Evolutionary conservation across 2,329 filamentous ascomycete species (phyloP), one percentile per base, ranked within the genome.

Genomic region (Xylaria digitata): DNA sequence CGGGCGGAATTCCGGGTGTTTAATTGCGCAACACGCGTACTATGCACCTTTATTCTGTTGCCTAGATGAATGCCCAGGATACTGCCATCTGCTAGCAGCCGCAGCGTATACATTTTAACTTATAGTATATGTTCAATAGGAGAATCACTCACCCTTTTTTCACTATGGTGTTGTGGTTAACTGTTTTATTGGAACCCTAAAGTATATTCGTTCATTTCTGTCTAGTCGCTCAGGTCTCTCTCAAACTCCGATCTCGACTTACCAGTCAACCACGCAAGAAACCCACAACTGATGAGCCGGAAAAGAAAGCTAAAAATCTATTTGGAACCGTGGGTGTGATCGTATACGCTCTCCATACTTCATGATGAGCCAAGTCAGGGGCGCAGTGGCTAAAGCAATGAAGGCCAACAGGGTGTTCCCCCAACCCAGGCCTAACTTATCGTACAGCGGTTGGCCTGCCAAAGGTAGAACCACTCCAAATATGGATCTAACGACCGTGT

Each of bases 381-480:
- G 71, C 9, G 67, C 70, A 7, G 76, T 66, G n/a, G 69, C 71
- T 21, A 78, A 42, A 19, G 74, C 73, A 45, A 78, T 68, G 54
- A 78, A 77, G 0, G 64, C 76, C 52, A 78, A 50, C 34, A 77
- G 43, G 7, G 70, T 75, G 62, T 78, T 78, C 1, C 77, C 77
- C 77, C 77, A 78, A 15, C 77, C 77, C 30, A 76, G 65, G 6
- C 77, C 77, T 1, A 78, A 61, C 6, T 49, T 70, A 8, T 70
- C 54, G 53, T 78, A 78, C 65, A 78, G 69, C 1, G 76, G 15
- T n/a, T 83, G 73, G 3, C 76, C 77, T 37, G 81, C 81, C 9
- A 90, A 77, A 0, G 87, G 87, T 1, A 90, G 77, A 21, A 87
- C 75, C 0, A 83, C 86, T 19, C 86, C 87, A 61, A 85, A 78